Percentiles rank a stretch among this genome's conserved stretches.
Conservation (phyloP, 768 basidiomycete genomes). For the Russula emetica region DNA sequence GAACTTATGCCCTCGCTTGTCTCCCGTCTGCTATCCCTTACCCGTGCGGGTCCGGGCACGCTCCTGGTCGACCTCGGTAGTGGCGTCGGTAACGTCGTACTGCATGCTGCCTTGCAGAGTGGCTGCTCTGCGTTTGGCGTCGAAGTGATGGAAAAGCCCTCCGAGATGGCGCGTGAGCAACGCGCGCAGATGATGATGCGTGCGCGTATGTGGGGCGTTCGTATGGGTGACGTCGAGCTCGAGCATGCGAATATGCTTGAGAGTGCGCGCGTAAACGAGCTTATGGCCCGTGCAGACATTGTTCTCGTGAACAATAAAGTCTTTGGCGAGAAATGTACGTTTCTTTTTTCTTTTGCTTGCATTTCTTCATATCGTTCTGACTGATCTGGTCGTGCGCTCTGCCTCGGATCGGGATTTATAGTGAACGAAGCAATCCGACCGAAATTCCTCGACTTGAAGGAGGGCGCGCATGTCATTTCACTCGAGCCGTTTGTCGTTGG, state of each 20-base stretch:
- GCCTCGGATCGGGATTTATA: constrained; percentile 31
- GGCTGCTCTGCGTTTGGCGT: constrained; percentile 54
- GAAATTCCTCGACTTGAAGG: constrained; percentile 91
- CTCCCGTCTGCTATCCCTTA: constrained; percentile 49
- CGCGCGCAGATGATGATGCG: constrained; percentile 68
- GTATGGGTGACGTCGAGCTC: constrained; percentile 67
- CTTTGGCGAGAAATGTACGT: constrained; percentile 68
- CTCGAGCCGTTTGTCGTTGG: constrained; percentile 70
- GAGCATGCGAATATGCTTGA: constrained; percentile 85
- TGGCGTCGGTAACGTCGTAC: constrained; percentile 56
- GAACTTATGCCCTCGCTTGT: constrained; percentile 80
- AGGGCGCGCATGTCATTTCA: constrained; percentile 86
- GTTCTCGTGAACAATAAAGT: constrained; percentile 89
- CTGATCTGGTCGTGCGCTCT: constrained; percentile 7
- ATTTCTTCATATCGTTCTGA: constrained; percentile 1
- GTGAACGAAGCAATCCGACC: constrained; percentile 85
- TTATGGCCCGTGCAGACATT: constrained; percentile 81
- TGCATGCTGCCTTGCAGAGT: constrained; percentile 52
- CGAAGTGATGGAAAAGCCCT: constrained; percentile 73
- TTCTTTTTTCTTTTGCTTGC: not conserved
- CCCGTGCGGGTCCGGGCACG: constrained; percentile 44
- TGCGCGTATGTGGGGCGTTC: constrained; percentile 88
- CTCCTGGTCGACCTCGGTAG: constrained; percentile 58
- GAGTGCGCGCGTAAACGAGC: constrained; percentile 57
- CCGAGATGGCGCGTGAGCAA: constrained; percentile 74